Evolutionary conservation across 2,329 filamentous ascomycete species (phyloP).

Genomic region (Mollisia scopiformis): DNA sequence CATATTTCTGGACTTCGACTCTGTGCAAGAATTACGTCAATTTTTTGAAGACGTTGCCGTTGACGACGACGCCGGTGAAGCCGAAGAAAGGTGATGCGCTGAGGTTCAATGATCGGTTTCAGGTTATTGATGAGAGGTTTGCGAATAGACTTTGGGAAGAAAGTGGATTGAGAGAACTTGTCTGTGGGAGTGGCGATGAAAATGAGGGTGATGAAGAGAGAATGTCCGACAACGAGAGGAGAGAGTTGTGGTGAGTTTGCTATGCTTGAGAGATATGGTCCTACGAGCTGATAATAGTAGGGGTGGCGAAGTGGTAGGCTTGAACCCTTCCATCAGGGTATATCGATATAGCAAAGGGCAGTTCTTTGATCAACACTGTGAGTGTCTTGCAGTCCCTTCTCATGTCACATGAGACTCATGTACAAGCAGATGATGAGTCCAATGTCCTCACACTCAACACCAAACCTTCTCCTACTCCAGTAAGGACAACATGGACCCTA

Average conservation of each 20-base stretch:
- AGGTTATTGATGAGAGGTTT: conserved; percentile 76
- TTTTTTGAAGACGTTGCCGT: conserved; percentile 60
- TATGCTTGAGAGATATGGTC: neutral
- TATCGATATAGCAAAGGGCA: conserved; percentile 87
- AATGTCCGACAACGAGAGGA: conserved; percentile 30
- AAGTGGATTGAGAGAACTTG: conserved; percentile 69
- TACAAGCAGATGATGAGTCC: conserved; percentile 77
- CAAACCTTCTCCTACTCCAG: conserved; percentile 45
- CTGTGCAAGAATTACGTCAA: conserved; percentile 67
- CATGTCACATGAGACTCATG: conserved; percentile 4
- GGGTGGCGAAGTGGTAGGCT: conserved; percentile 80
- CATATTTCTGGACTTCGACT: conserved; percentile 61
- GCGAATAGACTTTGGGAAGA: conserved; percentile 75
- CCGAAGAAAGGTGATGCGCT: conserved; percentile 70
- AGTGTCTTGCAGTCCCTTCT: too few species aligned
- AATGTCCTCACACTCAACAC: conserved; percentile 68
- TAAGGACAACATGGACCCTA: conserved; percentile 87
- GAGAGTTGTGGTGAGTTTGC: conserved; percentile 32
- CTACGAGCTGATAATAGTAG: conserved; percentile 52
- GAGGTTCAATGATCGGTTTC: conserved; percentile 87
- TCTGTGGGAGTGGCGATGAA: conserved; percentile 30
- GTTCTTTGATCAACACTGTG: conserved; percentile 93
- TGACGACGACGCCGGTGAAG: conserved; percentile 66
- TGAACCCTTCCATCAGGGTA: conserved; percentile 87
- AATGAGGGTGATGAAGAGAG: conserved; percentile 21